phyloP scores from a whole-genome alignment of 148 eudicot species.

The Limonium bicolor region DNA sequence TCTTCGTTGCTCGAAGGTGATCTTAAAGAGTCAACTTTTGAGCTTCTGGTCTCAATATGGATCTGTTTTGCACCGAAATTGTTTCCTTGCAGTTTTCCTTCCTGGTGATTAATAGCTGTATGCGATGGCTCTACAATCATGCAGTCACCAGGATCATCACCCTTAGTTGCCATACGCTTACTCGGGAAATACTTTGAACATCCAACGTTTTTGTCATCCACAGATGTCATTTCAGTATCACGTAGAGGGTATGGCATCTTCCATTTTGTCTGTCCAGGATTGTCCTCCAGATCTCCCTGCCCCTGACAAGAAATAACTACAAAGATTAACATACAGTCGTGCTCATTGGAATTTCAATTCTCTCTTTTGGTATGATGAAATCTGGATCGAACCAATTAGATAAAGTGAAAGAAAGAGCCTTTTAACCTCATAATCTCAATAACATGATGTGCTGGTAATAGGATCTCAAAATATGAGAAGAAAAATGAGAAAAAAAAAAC shows the following conservation, averaged over 20 bases:
- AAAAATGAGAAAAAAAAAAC: too few species aligned
- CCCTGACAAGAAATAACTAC: slow-evolving; percentile 1
- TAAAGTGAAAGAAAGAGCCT: too few species aligned
- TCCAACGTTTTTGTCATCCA: slow-evolving; percentile 22
- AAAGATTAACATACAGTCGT: not conserved
- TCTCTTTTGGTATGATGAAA: too few species aligned
- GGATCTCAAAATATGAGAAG: too few species aligned
- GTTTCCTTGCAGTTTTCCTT: slow-evolving; percentile 29
- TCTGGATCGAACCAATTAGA: too few species aligned
- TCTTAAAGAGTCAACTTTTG: slow-evolving; percentile 36
- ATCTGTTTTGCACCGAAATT: slow-evolving; percentile 40
- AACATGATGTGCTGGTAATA: too few species aligned
- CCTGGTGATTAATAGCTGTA: slow-evolving; percentile 18
- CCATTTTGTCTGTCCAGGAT: slow-evolving; percentile 18
- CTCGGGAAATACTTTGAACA: slow-evolving; percentile 16
- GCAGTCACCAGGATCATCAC: slow-evolving; percentile 30
- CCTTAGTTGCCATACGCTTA: slow-evolving; percentile 12
- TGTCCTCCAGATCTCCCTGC: slow-evolving; percentile 37
- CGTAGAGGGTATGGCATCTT: slow-evolving; percentile 25
- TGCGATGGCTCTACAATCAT: slow-evolving; percentile 30
- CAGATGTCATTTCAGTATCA: slow-evolving; percentile 33
- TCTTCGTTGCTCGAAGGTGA: slow-evolving; percentile 58
- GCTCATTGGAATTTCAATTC: not conserved
- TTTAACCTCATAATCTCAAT: too few species aligned
- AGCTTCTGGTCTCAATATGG: slow-evolving; percentile 42